Base-by-base conservation (phyloP, 2,329 filamentous ascomycete species). In the Xylaria hypoxylon region DNA sequence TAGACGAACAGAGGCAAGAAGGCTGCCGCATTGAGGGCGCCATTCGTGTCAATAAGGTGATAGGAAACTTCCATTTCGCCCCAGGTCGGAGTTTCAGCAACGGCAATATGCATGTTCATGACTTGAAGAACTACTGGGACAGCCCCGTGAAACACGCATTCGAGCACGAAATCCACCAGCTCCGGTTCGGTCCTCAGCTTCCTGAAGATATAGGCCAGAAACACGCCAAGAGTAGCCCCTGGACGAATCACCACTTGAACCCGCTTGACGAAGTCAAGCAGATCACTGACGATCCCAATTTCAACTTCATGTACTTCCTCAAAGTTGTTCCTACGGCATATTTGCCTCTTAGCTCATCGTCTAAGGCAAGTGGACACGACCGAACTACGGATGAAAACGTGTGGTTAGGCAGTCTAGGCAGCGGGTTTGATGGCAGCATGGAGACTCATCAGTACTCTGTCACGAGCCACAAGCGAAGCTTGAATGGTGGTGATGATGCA, bases 401-500 rank as follows among this genome's bases (percentile, higher is more conserved):
- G 13, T 88, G 89, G 59, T 82, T 96, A 56, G 92, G 94, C 74
- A 81, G 82, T 28, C 88, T 92, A 63, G 92, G 92, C 47, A 84
- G 88, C 57, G 84, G 86, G 45, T 79, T 84, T 35, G 87, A 91
- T 70, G 94, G 94, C 70, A 97, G 93, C 79, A 88, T 99, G 72
- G 96, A 99, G 83, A 97, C 96, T 7, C 95, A 99, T 79, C 96
- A 99, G 82, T 99, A 98, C 84, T 97, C 93, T 0, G 96, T 97
- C 17, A 99, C 96, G 1, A 97, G 93, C 79, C 96, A 99, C 82
- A 96, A 96, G 85, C 88, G 96, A 72, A 97, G 92, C 74, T 82
- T 99, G 66, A 81, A 84, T 24, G 96, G 96, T 59, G 96, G 96
- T 5, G 89, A 91, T 70, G 96, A 97, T 76, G 86, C 90, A 10